A percentile compares a stretch with the other conserved stretches of the same genome.
These are phyloP conservation scores for Psidium friedrichsthalianum DNA, from an alignment of 345 rosid genomes.

Conservation along the genomic window DNA sequence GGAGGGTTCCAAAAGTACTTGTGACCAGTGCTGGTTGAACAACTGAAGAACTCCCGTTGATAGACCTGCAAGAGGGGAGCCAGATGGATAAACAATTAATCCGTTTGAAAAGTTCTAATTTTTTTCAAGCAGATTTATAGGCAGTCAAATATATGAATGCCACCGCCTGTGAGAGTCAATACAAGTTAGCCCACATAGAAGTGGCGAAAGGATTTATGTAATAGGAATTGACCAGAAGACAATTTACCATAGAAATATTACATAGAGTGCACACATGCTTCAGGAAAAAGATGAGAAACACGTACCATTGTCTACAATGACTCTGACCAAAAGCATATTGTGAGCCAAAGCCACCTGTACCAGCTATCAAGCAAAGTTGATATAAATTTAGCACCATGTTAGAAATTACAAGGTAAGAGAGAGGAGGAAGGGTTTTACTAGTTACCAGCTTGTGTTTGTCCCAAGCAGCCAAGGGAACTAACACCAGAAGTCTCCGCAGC, in stretches of 20 bases:
- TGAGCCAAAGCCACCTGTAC: slow-evolving; percentile 27
- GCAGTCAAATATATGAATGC: not conserved
- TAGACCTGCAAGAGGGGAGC: slow-evolving; percentile 30
- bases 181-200: not conserved
- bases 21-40: slow-evolving; percentile 39
- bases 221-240: not conserved
- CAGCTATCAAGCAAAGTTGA: slow-evolving; percentile 21
- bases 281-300: not conserved
- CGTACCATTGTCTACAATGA: slow-evolving; percentile 41
- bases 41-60: slow-evolving; percentile 19
- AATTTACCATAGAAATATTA: no score
- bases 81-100: not conserved
- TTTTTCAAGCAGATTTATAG: not conserved
- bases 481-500: slow-evolving; percentile 37
- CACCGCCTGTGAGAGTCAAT: not conserved
- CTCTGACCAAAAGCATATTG: slow-evolving; percentile 39
- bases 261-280: not conserved
- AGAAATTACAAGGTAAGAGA: not conserved
- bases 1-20: slow-evolving; percentile 79
- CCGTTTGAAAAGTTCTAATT: not conserved
- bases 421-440: not conserved
- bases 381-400: not conserved
- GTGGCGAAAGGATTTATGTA: not conserved
- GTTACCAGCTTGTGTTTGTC: slow-evolving; percentile 51
- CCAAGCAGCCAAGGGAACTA: slow-evolving; percentile 40